Evolutionary conservation across 768 basidiomycete genomes (phyloP).

Genomic region (Rubroboletus satanas): DNA sequence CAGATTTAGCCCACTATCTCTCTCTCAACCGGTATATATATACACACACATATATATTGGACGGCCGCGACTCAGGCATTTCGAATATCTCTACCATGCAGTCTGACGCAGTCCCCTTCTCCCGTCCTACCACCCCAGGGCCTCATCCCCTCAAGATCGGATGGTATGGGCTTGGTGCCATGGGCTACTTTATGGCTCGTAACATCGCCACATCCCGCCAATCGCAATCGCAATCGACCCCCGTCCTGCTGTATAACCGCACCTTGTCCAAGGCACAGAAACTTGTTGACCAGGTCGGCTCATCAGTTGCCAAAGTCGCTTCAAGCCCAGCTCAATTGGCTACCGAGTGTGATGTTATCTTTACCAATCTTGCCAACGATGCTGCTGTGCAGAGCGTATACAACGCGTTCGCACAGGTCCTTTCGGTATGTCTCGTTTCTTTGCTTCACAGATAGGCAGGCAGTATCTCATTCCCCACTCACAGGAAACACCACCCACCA

Average conservation of each 20-base stretch:
- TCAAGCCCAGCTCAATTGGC: slow-evolving; percentile 56
- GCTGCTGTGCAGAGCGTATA: slow-evolving; percentile 64
- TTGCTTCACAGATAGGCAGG: not conserved
- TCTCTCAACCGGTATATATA: not conserved
- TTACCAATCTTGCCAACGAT: slow-evolving; percentile 74
- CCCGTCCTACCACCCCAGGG: slow-evolving; percentile 54
- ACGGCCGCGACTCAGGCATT: slow-evolving; percentile 2
- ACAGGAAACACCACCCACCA: slow-evolving; percentile 40
- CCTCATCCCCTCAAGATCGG: slow-evolving; percentile 41
- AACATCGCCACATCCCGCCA: slow-evolving; percentile 64
- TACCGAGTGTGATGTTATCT: slow-evolving; percentile 64
- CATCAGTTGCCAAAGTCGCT: slow-evolving; percentile 52
- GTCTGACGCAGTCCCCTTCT: slow-evolving; percentile 43
- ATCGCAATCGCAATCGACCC: slow-evolving; percentile 37
- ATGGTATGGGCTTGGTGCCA: slow-evolving; percentile 51
- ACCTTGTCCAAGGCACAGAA: slow-evolving; percentile 55
- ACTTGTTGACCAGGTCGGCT: slow-evolving; percentile 53
- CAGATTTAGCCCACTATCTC: not conserved
- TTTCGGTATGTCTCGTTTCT: slow-evolving; percentile 42
- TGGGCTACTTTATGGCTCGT: slow-evolving; percentile 74
- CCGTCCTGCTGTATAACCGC: slow-evolving; percentile 78
- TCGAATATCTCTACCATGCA: slow-evolving; percentile 9
- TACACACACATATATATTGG: slow-evolving; percentile 1
- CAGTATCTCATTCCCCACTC: slow-evolving; percentile 1
- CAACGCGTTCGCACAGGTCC: slow-evolving; percentile 51